phyloP scores from a whole-genome alignment of 495 filamentous ascomycete genomes.

The Ascobolus immersus region DNA sequence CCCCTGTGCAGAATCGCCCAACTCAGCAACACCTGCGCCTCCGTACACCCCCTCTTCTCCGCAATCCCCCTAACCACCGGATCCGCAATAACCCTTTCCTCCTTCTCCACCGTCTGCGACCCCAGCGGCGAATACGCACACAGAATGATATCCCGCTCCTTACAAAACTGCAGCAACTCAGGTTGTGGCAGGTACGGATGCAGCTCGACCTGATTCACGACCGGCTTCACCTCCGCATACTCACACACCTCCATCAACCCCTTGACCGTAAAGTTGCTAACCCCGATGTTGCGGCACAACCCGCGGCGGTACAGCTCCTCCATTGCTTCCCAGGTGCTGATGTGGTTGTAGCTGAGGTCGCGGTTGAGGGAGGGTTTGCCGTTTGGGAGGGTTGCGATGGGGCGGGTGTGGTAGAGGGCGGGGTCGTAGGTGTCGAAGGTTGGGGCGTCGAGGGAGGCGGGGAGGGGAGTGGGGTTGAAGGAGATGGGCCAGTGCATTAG shows the following conservation, averaged over 20 bases:
- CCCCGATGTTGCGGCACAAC: constrained; percentile 51
- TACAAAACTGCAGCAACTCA: constrained; percentile 51
- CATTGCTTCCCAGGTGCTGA: constrained; percentile 65
- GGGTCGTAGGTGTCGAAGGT: too few species aligned
- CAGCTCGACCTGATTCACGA: constrained; percentile 82
- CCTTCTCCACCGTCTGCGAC: constrained; percentile 8
- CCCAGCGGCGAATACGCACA: constrained; percentile 47
- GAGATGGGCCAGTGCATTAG: constrained; percentile 61
- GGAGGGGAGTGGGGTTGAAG: constrained; percentile 20
- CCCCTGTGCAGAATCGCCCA: constrained; percentile 50
- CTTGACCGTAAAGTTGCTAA: constrained; percentile 37
- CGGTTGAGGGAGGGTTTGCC: constrained; percentile 27
- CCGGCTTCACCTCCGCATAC: constrained; percentile 39
- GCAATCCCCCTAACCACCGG: constrained; percentile 32
- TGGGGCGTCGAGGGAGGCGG: constrained; percentile 21
- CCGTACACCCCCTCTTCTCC: constrained; percentile 38
- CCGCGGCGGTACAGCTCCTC: constrained; percentile 55
- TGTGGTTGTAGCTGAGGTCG: constrained; percentile 67
- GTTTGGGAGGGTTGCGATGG: constrained; percentile 31
- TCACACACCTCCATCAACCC: constrained; percentile 32
- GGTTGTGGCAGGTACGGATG: constrained; percentile 60
- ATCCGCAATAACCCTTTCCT: constrained; percentile 20
- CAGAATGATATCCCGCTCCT: constrained; percentile 38
- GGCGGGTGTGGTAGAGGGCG: too few species aligned
- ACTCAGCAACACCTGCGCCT: constrained; percentile 38